Evolutionary conservation across 2,329 filamentous ascomycete genomes (phyloP), one percentile per base, ranked within the genome.

Genomic region (Acephala macrosclerotiorum): DNA sequence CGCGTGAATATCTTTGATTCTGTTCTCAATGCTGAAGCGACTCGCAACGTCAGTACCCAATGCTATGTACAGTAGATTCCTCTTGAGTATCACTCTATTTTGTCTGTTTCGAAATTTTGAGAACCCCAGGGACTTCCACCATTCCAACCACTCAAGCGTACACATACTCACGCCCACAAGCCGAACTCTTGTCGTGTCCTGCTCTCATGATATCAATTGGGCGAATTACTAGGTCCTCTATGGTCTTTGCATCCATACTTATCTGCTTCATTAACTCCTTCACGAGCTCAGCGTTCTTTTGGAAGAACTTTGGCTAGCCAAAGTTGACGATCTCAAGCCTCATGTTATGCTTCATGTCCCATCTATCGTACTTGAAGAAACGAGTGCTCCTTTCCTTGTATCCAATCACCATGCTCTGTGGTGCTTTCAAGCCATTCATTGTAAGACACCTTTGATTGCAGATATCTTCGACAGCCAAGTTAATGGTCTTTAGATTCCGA

Each of bases 201-300:
- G 47, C 47, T 51, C 47, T 51, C 11, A 51, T 4, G 16, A 51
- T 51, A 51, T 51, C 47, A 29, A 51, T 51, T 3, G 47, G 47
- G 12, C 47, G 47, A 14, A 51, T 29, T 14, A 51, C 11, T 22
- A 51, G 16, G 12, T 25, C 22, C 5, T 51, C 16, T 6, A 25
- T 1, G 16, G 7, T 3, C 47, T 51, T 29, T 25, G 25, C 22
- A 14, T 29, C 16, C 47, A 51, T 51, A 11, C 47, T 22, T 51
- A 2, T 29, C 22, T 3, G 25, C 47, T 51, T 14, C 20, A 51
- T 8, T 5, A 9, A 18, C 20, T 3, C 11, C 3, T 3, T 51
- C 47, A 51, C 20, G 2, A 9, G 12, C 47, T 26, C 25, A 4
- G 9, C 16, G 4, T 8, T 51, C 14, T 29, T 25, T 22, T 51